Evolutionary conservation across 2,329 filamentous ascomycete genomes (phyloP).

Genomic region (Ophioceras dolichostomum): DNA sequence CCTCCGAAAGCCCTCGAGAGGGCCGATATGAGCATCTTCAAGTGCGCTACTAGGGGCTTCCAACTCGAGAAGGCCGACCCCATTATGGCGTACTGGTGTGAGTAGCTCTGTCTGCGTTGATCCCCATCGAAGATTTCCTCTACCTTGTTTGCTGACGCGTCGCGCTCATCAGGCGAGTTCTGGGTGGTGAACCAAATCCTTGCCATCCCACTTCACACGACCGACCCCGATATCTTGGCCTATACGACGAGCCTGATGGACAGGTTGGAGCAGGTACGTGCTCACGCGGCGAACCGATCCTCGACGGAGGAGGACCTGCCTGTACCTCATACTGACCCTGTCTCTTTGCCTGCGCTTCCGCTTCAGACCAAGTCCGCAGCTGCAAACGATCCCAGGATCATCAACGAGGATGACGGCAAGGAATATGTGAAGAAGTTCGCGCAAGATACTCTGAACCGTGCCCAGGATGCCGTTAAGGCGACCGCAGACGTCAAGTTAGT

Average conservation of each 20-base stretch:
- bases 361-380: constrained; percentile 58
- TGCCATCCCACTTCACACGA: constrained; percentile 62
- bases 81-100: constrained; percentile 92
- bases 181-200: constrained; percentile 91
- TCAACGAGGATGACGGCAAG: constrained; percentile 75
- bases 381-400: constrained; percentile 54
- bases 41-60: constrained; percentile 70
- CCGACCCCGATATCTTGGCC: constrained; percentile 62
- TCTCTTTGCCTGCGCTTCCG: neutral
- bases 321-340: constrained; percentile 3
- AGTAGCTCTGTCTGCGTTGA: constrained; percentile 19
- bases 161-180: constrained; percentile 55
- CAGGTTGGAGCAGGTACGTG: constrained; percentile 61
- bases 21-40: constrained; percentile 58
- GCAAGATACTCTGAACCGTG: constrained; percentile 73
- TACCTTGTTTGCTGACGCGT: neutral
- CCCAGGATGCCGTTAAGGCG: constrained; percentile 68
- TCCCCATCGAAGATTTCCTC: neutral
- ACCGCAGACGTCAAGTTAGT: too few species aligned
- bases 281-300: too few species aligned
- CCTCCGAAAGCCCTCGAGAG: constrained; percentile 64
- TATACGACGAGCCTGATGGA: constrained; percentile 86
- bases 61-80: constrained; percentile 81
- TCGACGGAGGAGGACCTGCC: too few species aligned
- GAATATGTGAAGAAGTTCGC: constrained; percentile 94